Evolutionary conservation across 805 yeast genomes (phyloP).

Genomic region (Candida xyloterini): DNA sequence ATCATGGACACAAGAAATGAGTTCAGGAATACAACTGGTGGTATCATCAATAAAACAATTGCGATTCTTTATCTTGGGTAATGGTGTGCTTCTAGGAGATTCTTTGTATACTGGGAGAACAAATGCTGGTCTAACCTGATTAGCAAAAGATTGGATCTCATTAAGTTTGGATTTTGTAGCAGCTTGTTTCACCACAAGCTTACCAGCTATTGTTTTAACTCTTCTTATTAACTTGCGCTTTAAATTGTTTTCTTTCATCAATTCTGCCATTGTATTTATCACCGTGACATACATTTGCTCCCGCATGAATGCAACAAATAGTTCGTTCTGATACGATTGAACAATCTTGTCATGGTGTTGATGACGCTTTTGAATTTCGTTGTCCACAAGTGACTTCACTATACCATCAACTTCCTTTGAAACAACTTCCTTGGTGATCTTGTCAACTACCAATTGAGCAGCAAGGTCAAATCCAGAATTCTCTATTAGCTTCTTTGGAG

Average conservation of each 20-base stretch:
- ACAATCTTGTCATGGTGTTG: constrained; percentile 30
- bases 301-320: constrained; percentile 58
- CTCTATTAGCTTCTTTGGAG: constrained; percentile 9
- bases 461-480: constrained; percentile 32
- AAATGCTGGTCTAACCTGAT: constrained; percentile 26
- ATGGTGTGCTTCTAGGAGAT: neutral
- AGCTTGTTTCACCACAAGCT: constrained; percentile 24
- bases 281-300: constrained; percentile 49
- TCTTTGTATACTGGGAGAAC: neutral
- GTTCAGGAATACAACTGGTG: constrained; percentile 1
- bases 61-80: neutral
- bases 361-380: constrained; percentile 5
- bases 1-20: neutral
- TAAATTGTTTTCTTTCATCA: constrained; percentile 32
- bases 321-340: constrained; percentile 43
- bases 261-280: constrained; percentile 46
- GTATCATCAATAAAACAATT: constrained; percentile 1
- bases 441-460: constrained; percentile 21
- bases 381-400: constrained; percentile 3
- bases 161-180: constrained; percentile 37
- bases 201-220: constrained; percentile 32
- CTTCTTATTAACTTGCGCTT: constrained; percentile 32
- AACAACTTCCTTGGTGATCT: constrained; percentile 27
- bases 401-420: constrained; percentile 25
- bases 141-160: constrained; percentile 33